A percentile compares a stretch with the other conserved stretches of the same genome.
Evolutionary conservation across 768 basidiomycete genomes (phyloP).

Genomic region (Sutorius australiensis): DNA sequence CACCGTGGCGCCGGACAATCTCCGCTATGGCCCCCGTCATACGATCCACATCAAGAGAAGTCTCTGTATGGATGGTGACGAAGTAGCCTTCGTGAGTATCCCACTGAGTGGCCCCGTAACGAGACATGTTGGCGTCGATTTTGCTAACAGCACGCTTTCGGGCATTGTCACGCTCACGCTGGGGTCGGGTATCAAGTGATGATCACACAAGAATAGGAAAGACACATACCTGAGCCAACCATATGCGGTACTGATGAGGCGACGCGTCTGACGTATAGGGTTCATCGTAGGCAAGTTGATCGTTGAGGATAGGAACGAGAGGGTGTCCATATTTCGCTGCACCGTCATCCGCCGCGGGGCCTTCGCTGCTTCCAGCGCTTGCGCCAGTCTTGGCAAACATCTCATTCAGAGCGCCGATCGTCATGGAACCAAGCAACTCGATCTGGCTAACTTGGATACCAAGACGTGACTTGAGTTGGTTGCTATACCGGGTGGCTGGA

Average conservation of each 20-base stretch:
- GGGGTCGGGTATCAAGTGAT: not conserved
- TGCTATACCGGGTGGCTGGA: conserved; percentile 30
- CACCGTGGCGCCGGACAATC: conserved; percentile 29
- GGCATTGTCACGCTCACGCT: conserved; percentile 29
- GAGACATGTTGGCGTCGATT: conserved; percentile 31
- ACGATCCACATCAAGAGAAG: conserved; percentile 24
- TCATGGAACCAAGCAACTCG: conserved; percentile 24
- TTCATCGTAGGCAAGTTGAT: conserved; percentile 31
- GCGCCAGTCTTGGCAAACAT: conserved; percentile 19
- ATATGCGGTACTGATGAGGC: conserved; percentile 28
- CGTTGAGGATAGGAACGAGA: conserved; percentile 28
- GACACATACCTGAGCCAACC: conserved; percentile 29
- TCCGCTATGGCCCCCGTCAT: conserved; percentile 27
- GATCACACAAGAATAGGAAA: not conserved
- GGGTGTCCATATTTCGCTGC: conserved; percentile 27
- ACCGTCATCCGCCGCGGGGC: conserved; percentile 18
- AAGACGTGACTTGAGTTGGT: conserved; percentile 26
- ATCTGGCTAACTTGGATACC: conserved; percentile 26
- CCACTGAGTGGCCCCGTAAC: conserved; percentile 33
- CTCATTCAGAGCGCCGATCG: conserved; percentile 24
- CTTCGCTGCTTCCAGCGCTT: conserved; percentile 4
- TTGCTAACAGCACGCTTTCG: conserved; percentile 26
- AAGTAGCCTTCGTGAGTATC: conserved; percentile 30
- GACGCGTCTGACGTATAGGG: conserved; percentile 29
- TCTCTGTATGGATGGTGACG: conserved; percentile 19